Base-by-base conservation (phyloP, 2,329 filamentous ascomycete genomes). In the Drechslerella dactyloides region DNA sequence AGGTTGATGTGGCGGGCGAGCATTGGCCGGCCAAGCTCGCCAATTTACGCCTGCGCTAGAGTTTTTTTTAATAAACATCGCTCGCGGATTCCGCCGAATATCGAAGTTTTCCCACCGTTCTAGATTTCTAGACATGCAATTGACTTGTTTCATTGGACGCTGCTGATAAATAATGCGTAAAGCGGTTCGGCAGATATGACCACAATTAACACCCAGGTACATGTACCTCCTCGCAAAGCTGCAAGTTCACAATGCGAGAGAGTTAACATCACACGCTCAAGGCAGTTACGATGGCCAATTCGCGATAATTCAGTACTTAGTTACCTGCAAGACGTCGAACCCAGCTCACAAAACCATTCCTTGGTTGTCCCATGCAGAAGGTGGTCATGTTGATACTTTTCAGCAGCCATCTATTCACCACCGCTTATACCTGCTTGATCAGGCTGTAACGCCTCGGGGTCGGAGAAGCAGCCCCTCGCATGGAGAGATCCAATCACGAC, bases 401-500 rank as follows among this genome's bases (percentile, higher is more conserved):
- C n/a, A n/a, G n/a, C n/a, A n/a, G n/a, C 27, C 3, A 33, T 33
- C 27, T 42, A 17, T 13, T 13, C 37, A n/a, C n/a, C n/a, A n/a
- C 4, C 37, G 44, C 44, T 6, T 48, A 54, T 35, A 40, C 19
- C 51, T 50, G 21, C 62, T 66, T 2, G 23, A 66, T 59, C 42
- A 33, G 42, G 62, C 40, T 19, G 11, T 21, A 17, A 46, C 19
- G 8, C 21, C n/a, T 42, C 15, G 2, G 1, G 44, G 8, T n/a
- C 15, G 19, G 11, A 23, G 5, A 21, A 21, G n/a, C 44, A 17
- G 6, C 44, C 11, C 19, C 15, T 48, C n/a, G 44, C 44, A 4
- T 42, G 11, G 6, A 3, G 44, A 48, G 44, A 23, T 21, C 44
- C 44, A 48, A 48, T 48, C 17, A 48, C 17, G 11, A 33, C 27